phyloP scores from a whole-genome alignment of 192 early-diverging fungal species.

The Globomyces pollinis-pini region DNA sequence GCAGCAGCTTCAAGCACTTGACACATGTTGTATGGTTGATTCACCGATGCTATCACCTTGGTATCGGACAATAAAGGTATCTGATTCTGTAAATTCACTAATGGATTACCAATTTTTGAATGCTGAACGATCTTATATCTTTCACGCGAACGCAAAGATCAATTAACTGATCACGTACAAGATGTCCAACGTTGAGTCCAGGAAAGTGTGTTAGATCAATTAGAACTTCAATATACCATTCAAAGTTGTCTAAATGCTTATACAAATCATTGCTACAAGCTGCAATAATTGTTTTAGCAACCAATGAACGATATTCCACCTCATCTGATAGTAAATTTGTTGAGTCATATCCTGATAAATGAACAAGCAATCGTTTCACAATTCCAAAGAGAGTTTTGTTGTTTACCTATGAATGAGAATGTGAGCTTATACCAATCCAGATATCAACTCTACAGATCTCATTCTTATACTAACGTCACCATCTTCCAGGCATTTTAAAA shows the following conservation, averaged over 20 bases:
- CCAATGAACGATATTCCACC: conserved; percentile 60
- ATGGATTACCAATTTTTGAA: conserved; percentile 62
- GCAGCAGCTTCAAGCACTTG: conserved; percentile 78
- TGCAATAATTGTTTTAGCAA: conserved; percentile 70
- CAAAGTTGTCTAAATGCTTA: conserved; percentile 78
- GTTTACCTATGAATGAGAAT: too few species aligned
- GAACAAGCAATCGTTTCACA: conserved; percentile 74
- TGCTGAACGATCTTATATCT: conserved; percentile 68
- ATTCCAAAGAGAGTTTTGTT: conserved; percentile 67
- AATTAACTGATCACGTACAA: conserved; percentile 69
- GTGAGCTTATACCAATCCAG: conserved; percentile 64
- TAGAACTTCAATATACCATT: conserved; percentile 88
- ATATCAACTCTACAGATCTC: conserved; percentile 78
- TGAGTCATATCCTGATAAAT: conserved; percentile 40
- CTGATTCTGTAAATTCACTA: conserved; percentile 25
- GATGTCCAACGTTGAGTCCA: conserved; percentile 65
- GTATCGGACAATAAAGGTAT: conserved; percentile 62
- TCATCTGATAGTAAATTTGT: conserved; percentile 29
- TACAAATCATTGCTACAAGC: conserved; percentile 84
- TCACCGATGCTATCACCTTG: conserved; percentile 49
- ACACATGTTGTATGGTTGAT: conserved; percentile 53
- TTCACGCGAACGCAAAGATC: conserved; percentile 86
- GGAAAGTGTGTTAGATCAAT: conserved; percentile 68
- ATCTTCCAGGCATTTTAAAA: conserved; percentile 86
- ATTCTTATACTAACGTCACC: conserved; percentile 85